These are phyloP conservation scores for Parachlorella kessleri DNA, from an alignment of 139 green algal genomes.

Conservation along the genomic window DNA sequence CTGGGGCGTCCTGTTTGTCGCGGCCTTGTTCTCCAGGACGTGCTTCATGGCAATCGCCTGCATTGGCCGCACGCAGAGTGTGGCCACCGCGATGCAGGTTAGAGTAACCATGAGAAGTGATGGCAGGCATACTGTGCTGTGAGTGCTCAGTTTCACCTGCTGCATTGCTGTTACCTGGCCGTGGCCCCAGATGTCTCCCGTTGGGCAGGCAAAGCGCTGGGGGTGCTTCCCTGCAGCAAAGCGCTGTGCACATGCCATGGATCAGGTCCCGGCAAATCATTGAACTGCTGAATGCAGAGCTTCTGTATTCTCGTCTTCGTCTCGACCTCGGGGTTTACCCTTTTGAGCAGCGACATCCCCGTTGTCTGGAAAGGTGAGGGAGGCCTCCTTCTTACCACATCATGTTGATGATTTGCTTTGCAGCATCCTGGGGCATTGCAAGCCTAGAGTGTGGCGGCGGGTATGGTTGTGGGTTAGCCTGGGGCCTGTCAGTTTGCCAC, in stretches of 20 bases:
- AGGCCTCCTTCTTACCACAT: too few relatives aligned
- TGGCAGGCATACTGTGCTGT: neutral
- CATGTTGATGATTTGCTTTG: too few relatives aligned
- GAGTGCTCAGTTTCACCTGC: constrained; percentile 20
- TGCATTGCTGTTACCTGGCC: constrained; percentile 30
- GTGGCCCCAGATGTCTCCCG: constrained; percentile 25
- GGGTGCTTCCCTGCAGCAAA: neutral
- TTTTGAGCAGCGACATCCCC: neutral
- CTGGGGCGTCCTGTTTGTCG: constrained; percentile 9
- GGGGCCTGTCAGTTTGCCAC: too few relatives aligned
- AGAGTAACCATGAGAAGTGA: neutral
- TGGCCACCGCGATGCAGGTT: constrained; percentile 1
- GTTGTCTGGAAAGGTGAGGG: neutral
- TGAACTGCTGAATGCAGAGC: too few relatives aligned
- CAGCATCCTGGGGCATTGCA: too few relatives aligned
- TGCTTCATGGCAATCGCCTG: constrained; percentile 8
- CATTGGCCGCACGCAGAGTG: neutral
- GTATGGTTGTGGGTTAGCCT: too few relatives aligned
- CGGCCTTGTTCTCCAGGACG: neutral
- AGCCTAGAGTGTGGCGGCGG: too few relatives aligned
- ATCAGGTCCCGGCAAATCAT: too few relatives aligned
- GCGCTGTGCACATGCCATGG: neutral
- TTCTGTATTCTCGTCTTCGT: constrained; percentile 26
- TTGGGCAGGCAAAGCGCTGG: neutral
- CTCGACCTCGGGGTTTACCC: neutral